Evolutionary conservation across 2,329 filamentous ascomycete genomes (phyloP).

Genomic region (Cercospora sp.): DNA sequence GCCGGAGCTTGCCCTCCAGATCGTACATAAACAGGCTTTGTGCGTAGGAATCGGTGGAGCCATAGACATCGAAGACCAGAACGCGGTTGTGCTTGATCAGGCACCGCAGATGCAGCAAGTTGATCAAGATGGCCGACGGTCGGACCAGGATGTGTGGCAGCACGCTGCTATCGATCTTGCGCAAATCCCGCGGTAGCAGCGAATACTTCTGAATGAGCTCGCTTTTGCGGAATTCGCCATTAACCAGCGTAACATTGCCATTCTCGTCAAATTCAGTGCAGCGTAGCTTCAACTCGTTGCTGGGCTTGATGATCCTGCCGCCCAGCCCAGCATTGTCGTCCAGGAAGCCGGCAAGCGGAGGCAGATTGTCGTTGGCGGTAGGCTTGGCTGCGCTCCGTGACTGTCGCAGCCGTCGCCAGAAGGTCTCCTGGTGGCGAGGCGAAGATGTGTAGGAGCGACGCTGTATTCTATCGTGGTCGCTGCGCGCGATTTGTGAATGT

Average conservation of each 20-base stretch:
- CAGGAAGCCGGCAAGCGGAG: conserved; percentile 52
- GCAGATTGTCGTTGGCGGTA: conserved; percentile 60
- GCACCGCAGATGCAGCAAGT: conserved; percentile 92
- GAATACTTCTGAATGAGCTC: conserved; percentile 98
- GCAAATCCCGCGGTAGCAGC: conserved; percentile 86
- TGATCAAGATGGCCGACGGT: conserved; percentile 89
- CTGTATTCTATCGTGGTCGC: conserved; percentile 28
- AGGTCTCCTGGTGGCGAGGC: conserved; percentile 22
- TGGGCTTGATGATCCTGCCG: conserved; percentile 69
- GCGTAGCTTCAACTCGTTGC: conserved; percentile 79
- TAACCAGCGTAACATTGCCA: conserved; percentile 87
- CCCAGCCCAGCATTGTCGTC: conserved; percentile 65
- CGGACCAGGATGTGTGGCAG: conserved; percentile 94
- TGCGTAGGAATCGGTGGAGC: conserved; percentile 88
- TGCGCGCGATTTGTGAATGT: conserved; percentile 13
- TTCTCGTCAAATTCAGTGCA: conserved; percentile 95
- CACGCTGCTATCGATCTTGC: conserved; percentile 96
- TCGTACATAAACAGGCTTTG: conserved; percentile 99
- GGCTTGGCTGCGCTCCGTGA: conserved; percentile 22
- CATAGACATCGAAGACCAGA: conserved; percentile 93
- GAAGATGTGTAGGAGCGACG: conserved; percentile 28
- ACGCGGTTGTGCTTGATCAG: conserved; percentile 94
- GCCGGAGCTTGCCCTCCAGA: conserved; percentile 84
- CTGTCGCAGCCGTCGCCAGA: conserved; percentile 33
- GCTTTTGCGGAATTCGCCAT: conserved; percentile 95